Percentiles rank a stretch among this genome's conserved stretches.
Conservation (phyloP, 352 stramenopile species). For the Pythium scleroteichum region DNA sequence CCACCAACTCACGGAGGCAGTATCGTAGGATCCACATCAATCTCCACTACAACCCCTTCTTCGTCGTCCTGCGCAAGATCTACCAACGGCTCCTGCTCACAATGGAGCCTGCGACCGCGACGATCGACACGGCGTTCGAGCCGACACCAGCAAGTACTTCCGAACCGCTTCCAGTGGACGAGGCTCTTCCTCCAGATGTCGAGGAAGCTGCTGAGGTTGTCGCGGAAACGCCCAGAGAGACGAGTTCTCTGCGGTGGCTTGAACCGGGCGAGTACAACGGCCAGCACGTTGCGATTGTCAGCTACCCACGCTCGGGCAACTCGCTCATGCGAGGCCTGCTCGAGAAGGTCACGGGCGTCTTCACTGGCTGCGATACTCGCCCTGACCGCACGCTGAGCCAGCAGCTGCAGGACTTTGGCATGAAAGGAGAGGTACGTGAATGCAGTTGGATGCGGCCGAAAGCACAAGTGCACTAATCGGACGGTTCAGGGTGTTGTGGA, state of each 20-base stretch:
- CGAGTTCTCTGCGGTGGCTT: slow-evolving; percentile 61
- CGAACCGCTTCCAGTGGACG: not conserved
- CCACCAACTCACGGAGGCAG: not conserved
- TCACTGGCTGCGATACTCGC: slow-evolving; percentile 97
- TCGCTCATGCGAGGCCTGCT: slow-evolving; percentile 95
- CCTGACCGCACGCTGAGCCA: slow-evolving; percentile 92
- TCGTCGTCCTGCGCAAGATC: slow-evolving; percentile 45
- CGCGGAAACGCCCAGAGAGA: slow-evolving; percentile 10
- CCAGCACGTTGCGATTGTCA: slow-evolving; percentile 90
- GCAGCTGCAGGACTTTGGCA: slow-evolving; percentile 87
- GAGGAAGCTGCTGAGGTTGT: slow-evolving; percentile 19
- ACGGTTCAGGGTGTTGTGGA: slow-evolving; percentile 92
- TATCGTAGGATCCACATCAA: slow-evolving; percentile 52
- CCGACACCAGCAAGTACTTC: not conserved
- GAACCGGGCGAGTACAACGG: slow-evolving; percentile 56
- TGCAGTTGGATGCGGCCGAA: not conserved
- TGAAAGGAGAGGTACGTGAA: slow-evolving; percentile 74
- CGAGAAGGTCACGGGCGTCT: slow-evolving; percentile 93
- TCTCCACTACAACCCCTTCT: slow-evolving; percentile 67
- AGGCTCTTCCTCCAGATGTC: slow-evolving; percentile 8
- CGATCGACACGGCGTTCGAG: slow-evolving; percentile 15
- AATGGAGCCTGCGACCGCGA: slow-evolving; percentile 25
- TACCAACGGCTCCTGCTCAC: slow-evolving; percentile 31
- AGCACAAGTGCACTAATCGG: not conserved
- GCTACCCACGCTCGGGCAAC: slow-evolving; percentile 97